phyloP scores from a whole-genome alignment of 2,329 filamentous ascomycete species.

The Huntiella bhutanensis region DNA sequence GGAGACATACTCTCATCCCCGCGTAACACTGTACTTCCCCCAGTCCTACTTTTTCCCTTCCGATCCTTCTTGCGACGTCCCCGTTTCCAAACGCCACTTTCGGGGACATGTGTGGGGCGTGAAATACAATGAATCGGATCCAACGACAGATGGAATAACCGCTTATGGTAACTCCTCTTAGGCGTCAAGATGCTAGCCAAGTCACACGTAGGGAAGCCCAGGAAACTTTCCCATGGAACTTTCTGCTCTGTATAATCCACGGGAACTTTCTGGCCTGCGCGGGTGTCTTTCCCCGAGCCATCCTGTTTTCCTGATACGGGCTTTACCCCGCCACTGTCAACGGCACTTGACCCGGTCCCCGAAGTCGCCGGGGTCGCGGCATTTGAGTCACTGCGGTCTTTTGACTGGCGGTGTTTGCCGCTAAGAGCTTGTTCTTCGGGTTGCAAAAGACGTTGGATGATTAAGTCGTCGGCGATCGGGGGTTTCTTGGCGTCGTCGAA shows the following conservation, averaged over 20 bases:
- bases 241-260: constrained; percentile 34
- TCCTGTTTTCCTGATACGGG: too few species aligned
- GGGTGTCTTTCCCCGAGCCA: constrained; percentile 9
- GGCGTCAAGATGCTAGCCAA: constrained; percentile 67
- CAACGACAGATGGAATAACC: constrained; percentile 61
- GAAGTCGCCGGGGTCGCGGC: too few species aligned
- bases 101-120: constrained; percentile 64
- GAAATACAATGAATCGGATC: constrained; percentile 67
- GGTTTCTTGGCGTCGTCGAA: constrained; percentile 18
- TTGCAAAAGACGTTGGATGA: constrained; percentile 28
- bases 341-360: too few species aligned
- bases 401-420: constrained; percentile 14
- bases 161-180: constrained; percentile 57
- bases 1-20: constrained; percentile 8
- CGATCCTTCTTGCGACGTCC: constrained; percentile 16
- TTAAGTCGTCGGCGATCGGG: constrained; percentile 30
- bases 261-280: constrained; percentile 22
- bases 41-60: constrained; percentile 27
- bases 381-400: too few species aligned
- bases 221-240: constrained; percentile 52
- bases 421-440: constrained; percentile 15
- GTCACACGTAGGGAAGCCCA: constrained; percentile 56
- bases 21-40: constrained; percentile 14
- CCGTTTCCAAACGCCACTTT: constrained; percentile 49
- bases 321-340: too few species aligned